phyloP scores from a whole-genome alignment of 2,329 filamentous ascomycete genomes.

The Ophiocordyceps robertsii region DNA sequence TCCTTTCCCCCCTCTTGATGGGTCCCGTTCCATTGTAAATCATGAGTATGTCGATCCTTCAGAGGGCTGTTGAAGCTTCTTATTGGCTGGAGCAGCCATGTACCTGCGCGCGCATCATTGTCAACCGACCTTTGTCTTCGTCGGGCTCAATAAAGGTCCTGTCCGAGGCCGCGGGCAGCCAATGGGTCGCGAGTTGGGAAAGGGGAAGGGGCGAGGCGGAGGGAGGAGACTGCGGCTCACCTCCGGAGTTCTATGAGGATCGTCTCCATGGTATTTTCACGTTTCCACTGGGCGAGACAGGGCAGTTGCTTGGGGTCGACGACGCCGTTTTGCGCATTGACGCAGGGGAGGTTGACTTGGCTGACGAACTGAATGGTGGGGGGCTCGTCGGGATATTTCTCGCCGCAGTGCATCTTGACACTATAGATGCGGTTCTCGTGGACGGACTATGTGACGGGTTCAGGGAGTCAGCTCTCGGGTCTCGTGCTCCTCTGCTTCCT shows the following conservation, averaged over 20 bases:
- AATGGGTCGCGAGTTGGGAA: neutral
- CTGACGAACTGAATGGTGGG: conserved; percentile 87
- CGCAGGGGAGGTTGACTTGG: conserved; percentile 92
- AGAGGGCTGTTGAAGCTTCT: conserved; percentile 87
- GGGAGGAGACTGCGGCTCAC: conserved; percentile 21
- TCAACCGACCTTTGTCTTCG: too few relatives aligned
- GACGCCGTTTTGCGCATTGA: conserved; percentile 66
- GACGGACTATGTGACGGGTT: conserved; percentile 48
- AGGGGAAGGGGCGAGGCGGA: neutral
- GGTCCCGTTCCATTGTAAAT: neutral
- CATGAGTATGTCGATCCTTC: conserved; percentile 54
- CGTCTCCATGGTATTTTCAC: conserved; percentile 91
- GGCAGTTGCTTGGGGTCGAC: conserved; percentile 76
- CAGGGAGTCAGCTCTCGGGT: neutral
- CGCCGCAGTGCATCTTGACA: conserved; percentile 89
- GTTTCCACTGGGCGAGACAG: conserved; percentile 80
- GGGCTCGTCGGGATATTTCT: conserved; percentile 76
- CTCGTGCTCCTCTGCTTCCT: neutral
- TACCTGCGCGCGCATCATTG: conserved; percentile 40
- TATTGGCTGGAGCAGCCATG: conserved; percentile 84
- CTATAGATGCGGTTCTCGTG: conserved; percentile 99
- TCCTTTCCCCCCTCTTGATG: neutral
- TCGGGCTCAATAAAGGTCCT: too few relatives aligned
- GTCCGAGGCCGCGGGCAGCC: too few relatives aligned
- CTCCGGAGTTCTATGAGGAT: conserved; percentile 76